A percentile compares a stretch with the other conserved stretches of the same genome.
Conservation (phyloP, 2,329 filamentous ascomycete genomes). For the Ilyonectria mors-panacis region DNA sequence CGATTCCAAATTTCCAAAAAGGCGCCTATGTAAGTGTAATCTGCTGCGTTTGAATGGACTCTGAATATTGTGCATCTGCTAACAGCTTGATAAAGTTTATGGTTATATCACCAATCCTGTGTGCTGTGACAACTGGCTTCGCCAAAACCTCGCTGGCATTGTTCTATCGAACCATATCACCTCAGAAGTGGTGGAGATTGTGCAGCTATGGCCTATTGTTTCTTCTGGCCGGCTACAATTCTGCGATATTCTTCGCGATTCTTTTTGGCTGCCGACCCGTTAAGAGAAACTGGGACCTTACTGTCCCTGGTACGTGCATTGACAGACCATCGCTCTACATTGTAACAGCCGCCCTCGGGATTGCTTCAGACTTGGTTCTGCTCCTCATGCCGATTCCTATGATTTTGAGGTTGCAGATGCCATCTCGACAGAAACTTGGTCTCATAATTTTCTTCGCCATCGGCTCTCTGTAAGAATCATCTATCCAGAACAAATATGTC, state of each 20-base stretch:
- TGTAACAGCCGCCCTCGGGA: not conserved
- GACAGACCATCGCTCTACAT: not conserved
- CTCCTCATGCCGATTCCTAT: not conserved
- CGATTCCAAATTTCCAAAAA: not conserved
- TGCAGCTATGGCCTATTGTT: not conserved
- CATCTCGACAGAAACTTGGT: not conserved
- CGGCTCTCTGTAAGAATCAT: not conserved
- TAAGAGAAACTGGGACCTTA: not conserved
- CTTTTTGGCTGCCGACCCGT: not conserved
- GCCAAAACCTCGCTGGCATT: not conserved
- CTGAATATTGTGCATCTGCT: not conserved
- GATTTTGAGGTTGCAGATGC: not conserved
- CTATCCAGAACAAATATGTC: too few relatives aligned
- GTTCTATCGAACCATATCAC: not conserved
- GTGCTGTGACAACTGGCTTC: not conserved
- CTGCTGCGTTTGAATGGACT: not conserved
- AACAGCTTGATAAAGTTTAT: not conserved
- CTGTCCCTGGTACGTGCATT: not conserved
- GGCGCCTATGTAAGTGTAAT: not conserved
- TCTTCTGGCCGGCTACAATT: not conserved
- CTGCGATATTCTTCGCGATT: not conserved
- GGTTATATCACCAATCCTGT: not conserved
- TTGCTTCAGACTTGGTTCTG: not conserved
- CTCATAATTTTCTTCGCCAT: not conserved
- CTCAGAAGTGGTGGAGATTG: not conserved